Evolutionary conservation across 257 asterid species (phyloP), one percentile per base, ranked within the genome.

Genomic region (Ilex asprella): DNA sequence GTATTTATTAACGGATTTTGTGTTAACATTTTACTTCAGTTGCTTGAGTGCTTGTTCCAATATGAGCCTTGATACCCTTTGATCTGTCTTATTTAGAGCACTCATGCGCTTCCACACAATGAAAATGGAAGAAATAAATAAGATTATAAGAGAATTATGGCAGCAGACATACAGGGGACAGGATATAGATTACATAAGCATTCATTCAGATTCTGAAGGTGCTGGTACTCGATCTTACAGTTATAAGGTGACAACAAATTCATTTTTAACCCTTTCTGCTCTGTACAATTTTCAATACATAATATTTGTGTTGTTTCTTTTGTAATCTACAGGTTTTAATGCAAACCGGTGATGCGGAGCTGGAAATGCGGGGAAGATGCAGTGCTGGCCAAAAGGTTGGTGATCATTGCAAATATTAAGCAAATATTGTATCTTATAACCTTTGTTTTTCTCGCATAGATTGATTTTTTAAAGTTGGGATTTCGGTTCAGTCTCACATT

Each of bases 131-230:
- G 99, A 93, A 78, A 93, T 93, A 61, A 93, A 93, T 78, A 93
- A 93, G 81, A 93, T 93, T 56, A 87, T 93, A 64, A 80, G 99
- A 78, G 99, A 93, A 76, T 76, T 93, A 43, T 93, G 99, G 97
- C 99, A 93, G 75, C 99, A 93, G 72, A 93, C 99, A 56, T 93
- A 93, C 86, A 82, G 99, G 82, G 97, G 99, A 46, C 97, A 93
- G 75, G 99, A 93, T 87, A 93, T 93, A 56, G 99, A 93, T 81
- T 89, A 84, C 70, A 87, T 93, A 64, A 70, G 95, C 73, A 93
- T 93, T 78, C 99, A 87, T 75, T 93, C 99, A 56, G 96, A 93
- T 72, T 80, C 99, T 50, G 99, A 89, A 75, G 95, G 91, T 64
- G 82, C 79, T 69, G 99, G 99, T 62, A 93, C 97, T 61, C 89